Base-by-base conservation (phyloP, 139 green algal species). In the Chlorella sp. region DNA sequence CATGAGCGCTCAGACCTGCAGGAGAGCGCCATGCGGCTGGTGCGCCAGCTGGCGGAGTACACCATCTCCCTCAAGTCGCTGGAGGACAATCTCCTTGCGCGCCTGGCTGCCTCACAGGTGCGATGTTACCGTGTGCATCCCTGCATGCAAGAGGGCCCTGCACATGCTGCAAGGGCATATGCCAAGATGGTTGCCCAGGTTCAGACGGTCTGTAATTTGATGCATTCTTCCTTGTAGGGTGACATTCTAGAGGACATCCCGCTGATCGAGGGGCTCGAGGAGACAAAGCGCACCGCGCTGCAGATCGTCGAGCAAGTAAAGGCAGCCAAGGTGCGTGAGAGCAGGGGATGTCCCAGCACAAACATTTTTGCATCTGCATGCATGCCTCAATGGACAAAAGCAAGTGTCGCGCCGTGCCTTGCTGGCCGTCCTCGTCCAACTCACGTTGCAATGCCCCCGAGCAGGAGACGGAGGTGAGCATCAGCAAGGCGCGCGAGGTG, bases 241-340 rank as follows among this genome's bases (percentile, higher is more conserved):
- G 96, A 99, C 91, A 99, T 99, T 88, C 92, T 99, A 53, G 97
- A 98, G 83, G 97, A 99, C 90, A 97, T 97, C 78, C 95, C 95
- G 86, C 91, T 99, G 53, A 96, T 99, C 83, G 96, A 98, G 91
- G 96, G 96, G 89, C 93, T 99, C 86, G 97, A 99, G 91, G 94
- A 97, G 91, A 99, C 97, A 64, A 99, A 99, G 94, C 90, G 92
- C 75, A 98, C 97, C 0, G 95, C 97, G 0, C 86, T 95, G 28
- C 95, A 98, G 21, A 97, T 99, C 87, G 96, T 95, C 82, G 90
- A 97, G 75, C 97, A 97, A 92, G 97, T 98, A 7, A 92, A 93
- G 89, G 87, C 95, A 36, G 96, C 97, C 40, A 95, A 95, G 91
- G 86, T 91, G 48, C 95, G 93, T 22, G 81, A 89, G 15, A 53